A percentile compares a stretch with the other conserved stretches of the same genome.
These are phyloP conservation scores for Fusarium sp. DNA, from an alignment of 2,329 filamentous ascomycete genomes.

Conservation along the genomic window DNA sequence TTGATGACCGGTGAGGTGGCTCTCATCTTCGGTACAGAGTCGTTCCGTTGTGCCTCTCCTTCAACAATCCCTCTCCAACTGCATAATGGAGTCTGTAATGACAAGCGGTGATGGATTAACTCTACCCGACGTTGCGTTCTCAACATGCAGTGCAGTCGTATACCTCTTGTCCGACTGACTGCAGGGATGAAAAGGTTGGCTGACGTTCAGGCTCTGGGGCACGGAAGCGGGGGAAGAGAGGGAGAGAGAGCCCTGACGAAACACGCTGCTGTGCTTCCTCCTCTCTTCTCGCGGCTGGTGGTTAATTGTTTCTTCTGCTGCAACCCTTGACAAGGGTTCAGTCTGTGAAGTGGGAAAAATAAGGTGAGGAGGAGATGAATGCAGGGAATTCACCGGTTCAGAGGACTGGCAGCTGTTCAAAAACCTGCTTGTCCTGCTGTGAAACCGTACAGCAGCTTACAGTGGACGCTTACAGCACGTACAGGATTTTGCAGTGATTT, in stretches of 20 bases:
- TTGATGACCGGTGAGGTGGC: conserved; percentile 11
- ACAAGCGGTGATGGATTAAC: conserved; percentile 19
- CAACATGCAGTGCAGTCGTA: conserved; percentile 17
- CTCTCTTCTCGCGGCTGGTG: conserved; percentile 12
- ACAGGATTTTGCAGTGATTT: not conserved
- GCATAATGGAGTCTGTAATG: not conserved
- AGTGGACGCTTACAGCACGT: conserved; percentile 20
- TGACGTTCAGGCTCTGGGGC: conserved; percentile 21
- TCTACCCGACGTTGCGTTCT: conserved; percentile 15
- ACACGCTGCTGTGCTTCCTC: conserved; percentile 7
- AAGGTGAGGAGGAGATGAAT: conserved; percentile 12
- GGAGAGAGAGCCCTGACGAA: conserved; percentile 3
- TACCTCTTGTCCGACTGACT: conserved; percentile 2
- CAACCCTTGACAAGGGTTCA: conserved; percentile 12
- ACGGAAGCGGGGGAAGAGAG: conserved; percentile 5
- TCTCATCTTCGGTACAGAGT: conserved; percentile 4
- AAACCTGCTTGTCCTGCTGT: conserved; percentile 16
- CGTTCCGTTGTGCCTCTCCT: not conserved
- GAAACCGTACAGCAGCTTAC: conserved; percentile 12
- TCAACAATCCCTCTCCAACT: not conserved
- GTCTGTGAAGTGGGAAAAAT: conserved; percentile 22
- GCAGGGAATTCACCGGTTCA: conserved; percentile 9
- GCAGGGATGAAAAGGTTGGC: conserved; percentile 25
- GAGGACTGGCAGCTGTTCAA: conserved; percentile 1
- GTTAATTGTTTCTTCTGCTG: conserved; percentile 6